Conservation (phyloP, 2,329 filamentous ascomycete species). For the Pyrenochaeta sp. region DNA sequence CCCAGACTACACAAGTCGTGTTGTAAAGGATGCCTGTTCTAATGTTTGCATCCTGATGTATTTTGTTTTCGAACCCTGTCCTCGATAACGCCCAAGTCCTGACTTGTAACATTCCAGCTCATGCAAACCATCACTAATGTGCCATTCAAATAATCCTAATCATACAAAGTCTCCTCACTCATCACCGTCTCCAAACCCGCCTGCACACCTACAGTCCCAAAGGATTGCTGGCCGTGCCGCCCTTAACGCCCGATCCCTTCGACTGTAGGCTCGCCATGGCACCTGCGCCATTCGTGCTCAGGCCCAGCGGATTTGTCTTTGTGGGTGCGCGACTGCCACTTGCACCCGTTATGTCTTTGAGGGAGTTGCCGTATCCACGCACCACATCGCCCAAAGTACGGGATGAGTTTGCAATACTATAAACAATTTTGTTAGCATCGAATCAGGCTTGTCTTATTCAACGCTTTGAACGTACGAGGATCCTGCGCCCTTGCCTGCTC, state of each 20-base stretch:
- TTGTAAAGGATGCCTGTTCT: no score
- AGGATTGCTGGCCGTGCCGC: constrained; percentile 52
- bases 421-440: no score
- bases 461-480: constrained; percentile 48
- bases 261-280: constrained; percentile 34
- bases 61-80: no score
- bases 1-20: no score
- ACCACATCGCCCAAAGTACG: constrained; percentile 59
- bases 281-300: constrained; percentile 45
- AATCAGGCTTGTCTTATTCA: no score
- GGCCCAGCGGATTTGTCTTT: constrained; percentile 56
- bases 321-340: constrained; percentile 55
- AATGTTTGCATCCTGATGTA: no score
- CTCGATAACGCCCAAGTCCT: no score
- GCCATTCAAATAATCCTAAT: background rate
- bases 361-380: constrained; percentile 59
- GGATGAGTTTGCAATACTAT: constrained; percentile 55
- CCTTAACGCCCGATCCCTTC: constrained; percentile 26
- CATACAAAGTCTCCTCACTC: background rate
- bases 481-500: constrained; percentile 56
- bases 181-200: background rate
- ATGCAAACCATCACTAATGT: background rate
- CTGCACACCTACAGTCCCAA: constrained; percentile 46
- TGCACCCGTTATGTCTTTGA: constrained; percentile 59
- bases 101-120: no score